A percentile compares a stretch with the other conserved stretches of the same genome.
Conservation (phyloP, 2,329 filamentous ascomycete genomes). For the Colletotrichum acutatum region DNA sequence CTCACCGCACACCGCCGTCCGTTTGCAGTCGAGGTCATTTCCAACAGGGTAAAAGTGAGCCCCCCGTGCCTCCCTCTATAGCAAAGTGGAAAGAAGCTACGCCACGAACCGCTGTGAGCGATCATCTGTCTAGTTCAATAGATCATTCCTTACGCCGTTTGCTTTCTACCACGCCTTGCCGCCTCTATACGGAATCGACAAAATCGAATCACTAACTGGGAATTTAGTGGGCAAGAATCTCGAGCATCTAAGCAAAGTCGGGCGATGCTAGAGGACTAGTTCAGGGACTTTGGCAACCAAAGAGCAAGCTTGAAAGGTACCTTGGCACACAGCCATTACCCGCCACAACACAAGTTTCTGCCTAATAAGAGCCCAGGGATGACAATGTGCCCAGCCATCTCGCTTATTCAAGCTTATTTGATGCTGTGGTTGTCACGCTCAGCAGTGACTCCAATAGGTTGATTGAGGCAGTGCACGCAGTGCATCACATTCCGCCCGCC, state of each 20-base stretch:
- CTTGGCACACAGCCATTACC: background rate
- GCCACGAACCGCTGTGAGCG: background rate
- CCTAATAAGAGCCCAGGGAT: background rate
- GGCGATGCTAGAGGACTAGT: background rate
- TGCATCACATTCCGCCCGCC: background rate
- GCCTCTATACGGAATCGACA: background rate
- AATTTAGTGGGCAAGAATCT: background rate
- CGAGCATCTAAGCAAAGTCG: background rate
- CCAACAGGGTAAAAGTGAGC: background rate
- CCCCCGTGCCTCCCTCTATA: background rate
- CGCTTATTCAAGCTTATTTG: conserved; percentile 19
- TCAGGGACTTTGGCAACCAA: background rate
- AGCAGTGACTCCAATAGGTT: background rate
- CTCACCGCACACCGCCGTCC: background rate
- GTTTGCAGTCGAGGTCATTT: background rate
- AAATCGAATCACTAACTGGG: background rate
- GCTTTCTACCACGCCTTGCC: background rate
- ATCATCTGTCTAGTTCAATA: background rate
- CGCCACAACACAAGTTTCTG: background rate
- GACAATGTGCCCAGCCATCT: background rate
- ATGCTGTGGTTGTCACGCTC: background rate
- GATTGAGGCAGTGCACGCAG: background rate
- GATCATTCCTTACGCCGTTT: background rate
- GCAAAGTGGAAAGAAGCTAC: background rate
- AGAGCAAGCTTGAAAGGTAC: background rate